Percentiles rank a stretch among this genome's conserved stretches.
These are phyloP conservation scores for Tylopilus felleus DNA, from an alignment of 768 basidiomycete genomes.

Conservation along the genomic window DNA sequence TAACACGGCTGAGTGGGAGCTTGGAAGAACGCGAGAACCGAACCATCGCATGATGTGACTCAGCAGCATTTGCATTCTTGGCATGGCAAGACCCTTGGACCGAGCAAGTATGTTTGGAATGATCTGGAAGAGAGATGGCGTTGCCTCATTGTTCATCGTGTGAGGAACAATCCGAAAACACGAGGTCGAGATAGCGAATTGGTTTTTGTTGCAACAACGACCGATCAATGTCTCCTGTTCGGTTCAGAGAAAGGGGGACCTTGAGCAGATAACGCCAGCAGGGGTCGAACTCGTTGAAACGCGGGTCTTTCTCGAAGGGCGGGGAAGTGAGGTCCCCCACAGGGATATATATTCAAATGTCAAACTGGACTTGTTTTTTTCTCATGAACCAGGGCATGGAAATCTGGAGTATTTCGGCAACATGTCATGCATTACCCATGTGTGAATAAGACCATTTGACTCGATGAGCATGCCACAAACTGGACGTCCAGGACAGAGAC, in stretches of 20 bases:
- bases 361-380: slow-evolving; percentile 4
- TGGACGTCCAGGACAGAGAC: not conserved
- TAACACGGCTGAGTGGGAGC: not conserved
- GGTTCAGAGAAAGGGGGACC: not conserved
- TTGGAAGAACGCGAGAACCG: not conserved
- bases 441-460: not conserved
- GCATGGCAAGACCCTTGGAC: not conserved
- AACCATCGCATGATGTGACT: not conserved
- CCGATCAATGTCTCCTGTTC: not conserved
- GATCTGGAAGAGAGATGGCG: not conserved
- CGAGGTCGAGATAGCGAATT: slow-evolving; percentile 12
- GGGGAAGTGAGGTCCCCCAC: not conserved
- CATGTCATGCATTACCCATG: not conserved
- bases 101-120: not conserved
- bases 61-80: not conserved
- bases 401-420: not conserved
- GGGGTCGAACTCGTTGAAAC: not conserved
- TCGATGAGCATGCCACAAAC: not conserved
- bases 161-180: slow-evolving; percentile 7
- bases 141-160: not conserved
- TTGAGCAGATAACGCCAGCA: not conserved
- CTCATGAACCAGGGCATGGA: not conserved
- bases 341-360: not conserved
- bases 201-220: not conserved
- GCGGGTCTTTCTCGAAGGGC: not conserved